These are phyloP conservation scores for Clavispora carvajalis DNA, from an alignment of 805 yeast species.

Conservation along the genomic window DNA sequence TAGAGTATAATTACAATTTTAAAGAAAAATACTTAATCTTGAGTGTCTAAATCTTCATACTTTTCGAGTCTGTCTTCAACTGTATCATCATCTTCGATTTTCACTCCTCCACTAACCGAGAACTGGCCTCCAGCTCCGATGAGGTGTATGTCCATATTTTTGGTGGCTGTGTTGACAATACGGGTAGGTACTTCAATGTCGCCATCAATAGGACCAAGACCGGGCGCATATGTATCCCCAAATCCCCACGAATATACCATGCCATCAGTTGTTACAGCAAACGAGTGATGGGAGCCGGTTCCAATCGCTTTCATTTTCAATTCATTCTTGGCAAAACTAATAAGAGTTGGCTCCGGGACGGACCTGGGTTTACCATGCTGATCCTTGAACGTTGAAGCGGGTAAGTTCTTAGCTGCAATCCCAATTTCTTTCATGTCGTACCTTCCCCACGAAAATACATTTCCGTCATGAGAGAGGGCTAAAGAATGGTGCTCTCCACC, in stretches of 20 bases:
- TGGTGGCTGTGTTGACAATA: constrained; percentile 91
- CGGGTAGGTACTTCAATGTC: constrained; percentile 87
- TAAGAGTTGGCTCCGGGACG: constrained; percentile 76
- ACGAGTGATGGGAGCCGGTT: constrained; percentile 87
- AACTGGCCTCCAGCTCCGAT: constrained; percentile 98
- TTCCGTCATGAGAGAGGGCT: constrained; percentile 68
- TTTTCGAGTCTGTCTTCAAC: constrained; percentile 47
- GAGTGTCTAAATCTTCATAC: constrained; percentile 46
- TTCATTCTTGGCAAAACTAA: constrained; percentile 32
- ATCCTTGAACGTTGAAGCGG: constrained; percentile 70
- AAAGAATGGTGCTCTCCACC: constrained; percentile 96
- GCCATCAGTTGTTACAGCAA: constrained; percentile 83
- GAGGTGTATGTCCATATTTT: constrained; percentile 59
- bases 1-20: too few species aligned
- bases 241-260: constrained; percentile 94
- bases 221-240: constrained; percentile 94
- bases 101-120: constrained; percentile 79
- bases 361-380: constrained; percentile 77
- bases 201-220: constrained; percentile 86
- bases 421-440: constrained; percentile 93
- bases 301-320: constrained; percentile 46
- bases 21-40: neutral
- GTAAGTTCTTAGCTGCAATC: constrained; percentile 58
- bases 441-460: constrained; percentile 82
- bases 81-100: constrained; percentile 47